These are phyloP conservation scores for Fusarium sp. DNA, from an alignment of 2,329 filamentous ascomycete species.

Conservation along the genomic window DNA sequence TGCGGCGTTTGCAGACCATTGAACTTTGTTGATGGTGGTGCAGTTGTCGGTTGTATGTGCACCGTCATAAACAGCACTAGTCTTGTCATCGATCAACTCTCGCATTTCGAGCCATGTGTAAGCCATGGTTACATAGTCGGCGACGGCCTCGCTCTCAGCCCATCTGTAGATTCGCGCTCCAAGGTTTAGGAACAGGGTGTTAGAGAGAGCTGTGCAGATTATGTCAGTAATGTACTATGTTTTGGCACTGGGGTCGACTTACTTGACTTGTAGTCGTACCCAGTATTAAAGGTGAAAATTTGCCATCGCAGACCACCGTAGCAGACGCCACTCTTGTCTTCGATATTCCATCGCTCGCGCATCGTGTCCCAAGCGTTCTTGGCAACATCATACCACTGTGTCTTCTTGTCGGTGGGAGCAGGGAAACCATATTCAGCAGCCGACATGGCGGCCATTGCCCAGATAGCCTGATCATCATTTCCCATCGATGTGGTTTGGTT, in stretches of 20 bases:
- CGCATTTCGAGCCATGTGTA: conserved; percentile 70
- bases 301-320: conserved; percentile 77
- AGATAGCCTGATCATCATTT: conserved; percentile 78
- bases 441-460: conserved; percentile 75
- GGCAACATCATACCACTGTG: conserved; percentile 72
- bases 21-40: conserved; percentile 66
- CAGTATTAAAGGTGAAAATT: conserved; percentile 76
- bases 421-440: conserved; percentile 74
- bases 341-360: conserved; percentile 63
- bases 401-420: conserved; percentile 60
- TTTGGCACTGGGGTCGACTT: conserved; percentile 18
- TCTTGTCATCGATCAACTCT: conserved; percentile 67
- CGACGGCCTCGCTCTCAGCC: conserved; percentile 73
- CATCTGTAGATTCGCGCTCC: conserved; percentile 77
- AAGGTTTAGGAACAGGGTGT: conserved; percentile 71
- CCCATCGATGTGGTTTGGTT: conserved; percentile 66
- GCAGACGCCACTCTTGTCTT: conserved; percentile 54
- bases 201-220: conserved; percentile 60
- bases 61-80: conserved; percentile 73
- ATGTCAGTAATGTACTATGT: not conserved
- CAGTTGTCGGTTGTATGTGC: conserved; percentile 68
- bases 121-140: conserved; percentile 68
- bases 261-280: conserved; percentile 81
- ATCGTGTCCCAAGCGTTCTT: conserved; percentile 61
- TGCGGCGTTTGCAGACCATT: conserved; percentile 74